Percentiles rank a stretch among this genome's conserved stretches.
Conservation (phyloP, 2,329 filamentous ascomycete genomes). For the Elsinoe australis region DNA sequence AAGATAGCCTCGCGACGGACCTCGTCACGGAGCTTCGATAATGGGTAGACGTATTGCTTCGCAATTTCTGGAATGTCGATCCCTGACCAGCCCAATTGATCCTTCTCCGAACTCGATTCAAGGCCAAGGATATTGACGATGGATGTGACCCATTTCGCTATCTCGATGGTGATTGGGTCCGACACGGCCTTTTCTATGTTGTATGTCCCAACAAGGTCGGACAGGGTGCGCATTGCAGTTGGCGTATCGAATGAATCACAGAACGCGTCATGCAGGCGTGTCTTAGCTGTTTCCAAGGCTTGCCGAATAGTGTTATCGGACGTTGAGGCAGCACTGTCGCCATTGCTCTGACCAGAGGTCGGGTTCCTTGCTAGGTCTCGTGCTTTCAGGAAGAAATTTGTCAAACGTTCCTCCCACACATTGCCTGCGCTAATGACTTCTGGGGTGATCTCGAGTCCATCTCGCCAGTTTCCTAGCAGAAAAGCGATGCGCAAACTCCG, state of each 20-base stretch:
- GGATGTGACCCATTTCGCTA: constrained; percentile 73
- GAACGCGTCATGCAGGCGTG: constrained; percentile 57
- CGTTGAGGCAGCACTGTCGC: constrained; percentile 18
- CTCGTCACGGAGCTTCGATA: constrained; percentile 50
- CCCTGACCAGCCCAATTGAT: constrained; percentile 56
- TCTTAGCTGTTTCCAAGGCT: constrained; percentile 47
- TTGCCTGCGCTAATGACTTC: constrained; percentile 68
- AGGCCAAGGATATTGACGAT: constrained; percentile 81
- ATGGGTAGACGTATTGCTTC: constrained; percentile 53
- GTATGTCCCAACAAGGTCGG: constrained; percentile 67
- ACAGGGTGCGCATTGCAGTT: constrained; percentile 67
- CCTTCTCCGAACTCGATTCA: constrained; percentile 46
- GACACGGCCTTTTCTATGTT: constrained; percentile 51
- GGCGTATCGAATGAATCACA: constrained; percentile 85
- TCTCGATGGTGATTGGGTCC: constrained; percentile 41
- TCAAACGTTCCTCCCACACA: constrained; percentile 72
- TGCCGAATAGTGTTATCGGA: constrained; percentile 28
- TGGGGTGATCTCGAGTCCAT: constrained; percentile 82
- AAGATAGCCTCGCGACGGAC: constrained; percentile 50
- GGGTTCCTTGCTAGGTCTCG: constrained; percentile 38
- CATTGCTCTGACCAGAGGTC: constrained; percentile 19
- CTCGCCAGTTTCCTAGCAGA: constrained; percentile 79
- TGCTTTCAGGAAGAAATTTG: constrained; percentile 59
- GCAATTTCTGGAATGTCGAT: constrained; percentile 54
- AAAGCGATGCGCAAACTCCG: constrained; percentile 79